These are phyloP conservation scores for Saccharomycopsis synnaedendra DNA, from an alignment of 805 yeast species.

Conservation along the genomic window DNA sequence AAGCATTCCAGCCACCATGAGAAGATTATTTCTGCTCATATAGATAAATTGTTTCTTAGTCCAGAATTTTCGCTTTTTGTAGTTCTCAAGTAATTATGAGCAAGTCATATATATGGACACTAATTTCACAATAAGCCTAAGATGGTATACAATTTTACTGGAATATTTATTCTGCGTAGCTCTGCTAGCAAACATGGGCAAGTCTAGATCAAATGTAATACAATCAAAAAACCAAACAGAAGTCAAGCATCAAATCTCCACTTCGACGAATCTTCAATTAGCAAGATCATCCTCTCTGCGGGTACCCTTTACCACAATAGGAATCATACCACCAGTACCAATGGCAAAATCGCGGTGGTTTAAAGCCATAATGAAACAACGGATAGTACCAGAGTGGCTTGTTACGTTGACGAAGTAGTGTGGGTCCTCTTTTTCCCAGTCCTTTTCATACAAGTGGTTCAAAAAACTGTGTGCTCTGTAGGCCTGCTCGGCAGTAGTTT, in stretches of 20 bases:
- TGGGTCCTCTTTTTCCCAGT: constrained; percentile 10
- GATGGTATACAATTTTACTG: too few relatives aligned
- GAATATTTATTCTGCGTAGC: too few relatives aligned
- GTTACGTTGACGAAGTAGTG: constrained; percentile 18
- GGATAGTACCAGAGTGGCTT: constrained; percentile 37
- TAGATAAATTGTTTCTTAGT: too few relatives aligned
- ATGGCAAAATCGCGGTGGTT: constrained; percentile 37
- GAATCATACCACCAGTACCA: constrained; percentile 47
- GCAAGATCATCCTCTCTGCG: constrained; percentile 15
- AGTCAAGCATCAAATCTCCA: background rate
- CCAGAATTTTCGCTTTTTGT: too few relatives aligned
- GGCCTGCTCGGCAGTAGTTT: constrained; percentile 28
- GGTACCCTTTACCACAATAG: constrained; percentile 35
- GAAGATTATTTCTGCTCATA: too few relatives aligned
- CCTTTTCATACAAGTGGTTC: constrained; percentile 29
- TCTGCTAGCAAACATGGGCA: too few relatives aligned
- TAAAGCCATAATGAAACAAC: constrained; percentile 35
- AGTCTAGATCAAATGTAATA: too few relatives aligned
- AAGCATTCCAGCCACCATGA: too few relatives aligned
- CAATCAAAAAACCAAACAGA: too few relatives aligned
- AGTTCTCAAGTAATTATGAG: too few relatives aligned
- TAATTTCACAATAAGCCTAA: too few relatives aligned
- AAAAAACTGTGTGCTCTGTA: constrained; percentile 38
- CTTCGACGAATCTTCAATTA: background rate
- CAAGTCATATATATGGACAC: too few relatives aligned